These are phyloP conservation scores for Phytophthora idaei DNA, from an alignment of 352 stramenopile species.

Conservation along the genomic window DNA sequence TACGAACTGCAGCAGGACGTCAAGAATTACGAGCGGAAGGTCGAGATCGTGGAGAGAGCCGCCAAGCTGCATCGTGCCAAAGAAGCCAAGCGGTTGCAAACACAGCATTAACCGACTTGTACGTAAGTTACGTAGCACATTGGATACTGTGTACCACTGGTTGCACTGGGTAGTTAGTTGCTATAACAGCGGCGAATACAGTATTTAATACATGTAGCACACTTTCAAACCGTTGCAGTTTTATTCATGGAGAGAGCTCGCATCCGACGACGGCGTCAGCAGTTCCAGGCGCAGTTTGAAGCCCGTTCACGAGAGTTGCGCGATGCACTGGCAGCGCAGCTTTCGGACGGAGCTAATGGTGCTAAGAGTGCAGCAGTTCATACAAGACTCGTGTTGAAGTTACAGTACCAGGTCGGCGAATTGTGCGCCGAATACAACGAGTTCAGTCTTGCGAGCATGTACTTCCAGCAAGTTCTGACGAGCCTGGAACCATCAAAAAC, in stretches of 20 bases:
- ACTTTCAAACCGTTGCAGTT: neutral
- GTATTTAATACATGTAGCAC: too few relatives aligned
- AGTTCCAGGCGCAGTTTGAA: conserved; percentile 40
- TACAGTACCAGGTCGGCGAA: conserved; percentile 43
- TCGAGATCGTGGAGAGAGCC: conserved; percentile 92
- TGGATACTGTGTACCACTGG: too few relatives aligned
- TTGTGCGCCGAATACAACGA: conserved; percentile 43
- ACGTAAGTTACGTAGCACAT: too few relatives aligned
- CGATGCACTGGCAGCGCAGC: conserved; percentile 11
- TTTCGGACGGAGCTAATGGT: conserved; percentile 2
- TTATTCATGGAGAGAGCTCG: conserved; percentile 39
- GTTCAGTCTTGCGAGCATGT: conserved; percentile 33
- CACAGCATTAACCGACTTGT: conserved; percentile 1
- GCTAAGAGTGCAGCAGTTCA: conserved; percentile 13
- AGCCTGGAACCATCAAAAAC: conserved; percentile 6
- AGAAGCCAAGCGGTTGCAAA: conserved; percentile 20
- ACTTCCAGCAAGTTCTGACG: conserved; percentile 44
- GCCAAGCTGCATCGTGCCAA: conserved; percentile 57
- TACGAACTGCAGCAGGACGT: conserved; percentile 88
- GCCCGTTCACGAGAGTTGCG: conserved; percentile 30
- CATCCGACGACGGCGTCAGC: conserved; percentile 31
- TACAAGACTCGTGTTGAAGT: conserved; percentile 18
- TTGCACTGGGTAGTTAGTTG: too few relatives aligned
- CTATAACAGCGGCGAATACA: neutral
- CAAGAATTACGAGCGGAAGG: conserved; percentile 93